phyloP scores from a whole-genome alignment of 768 basidiomycete species.

The Clavaria fumosa region DNA sequence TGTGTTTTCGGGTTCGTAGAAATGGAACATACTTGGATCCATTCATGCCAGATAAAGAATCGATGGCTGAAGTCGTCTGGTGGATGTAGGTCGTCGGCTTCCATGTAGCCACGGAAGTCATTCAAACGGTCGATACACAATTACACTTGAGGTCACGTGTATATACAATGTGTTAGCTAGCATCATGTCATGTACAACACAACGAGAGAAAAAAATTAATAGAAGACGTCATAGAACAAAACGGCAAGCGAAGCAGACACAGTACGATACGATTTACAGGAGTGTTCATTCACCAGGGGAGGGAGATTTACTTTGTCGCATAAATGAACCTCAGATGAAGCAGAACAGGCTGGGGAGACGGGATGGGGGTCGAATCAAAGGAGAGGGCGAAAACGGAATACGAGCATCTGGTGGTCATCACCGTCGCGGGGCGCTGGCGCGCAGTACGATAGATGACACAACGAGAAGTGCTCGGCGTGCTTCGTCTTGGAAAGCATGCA shows the following conservation, averaged over 20 bases:
- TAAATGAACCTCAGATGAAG: no score
- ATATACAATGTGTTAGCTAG: neutral
- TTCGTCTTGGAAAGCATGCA: conserved; percentile 10
- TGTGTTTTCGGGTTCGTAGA: no score
- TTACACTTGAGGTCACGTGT: neutral
- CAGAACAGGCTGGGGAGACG: conserved; percentile 5
- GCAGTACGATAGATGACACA: conserved; percentile 56
- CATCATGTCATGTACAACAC: no score
- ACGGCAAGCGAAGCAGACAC: no score
- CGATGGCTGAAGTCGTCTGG: conserved; percentile 68
- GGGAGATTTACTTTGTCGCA: no score
- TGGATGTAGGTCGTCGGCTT: conserved; percentile 55
- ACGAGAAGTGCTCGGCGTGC: conserved; percentile 36
- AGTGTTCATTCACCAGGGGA: no score
- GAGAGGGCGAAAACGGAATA: conserved; percentile 9
- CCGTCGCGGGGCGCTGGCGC: conserved; percentile 45
- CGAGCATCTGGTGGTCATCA: conserved; percentile 41
- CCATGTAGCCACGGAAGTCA: conserved; percentile 16
- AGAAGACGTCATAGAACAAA: no score
- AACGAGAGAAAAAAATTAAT: neutral
- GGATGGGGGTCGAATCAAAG: conserved; percentile 3
- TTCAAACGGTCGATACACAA: neutral
- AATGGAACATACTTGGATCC: conserved; percentile 44
- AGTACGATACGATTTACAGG: no score
- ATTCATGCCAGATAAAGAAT: conserved; percentile 87